Percentiles rank a stretch among this genome's conserved stretches.
phyloP scores from a whole-genome alignment of 176 grass and related monocot species.

The Triticum urartu region DNA sequence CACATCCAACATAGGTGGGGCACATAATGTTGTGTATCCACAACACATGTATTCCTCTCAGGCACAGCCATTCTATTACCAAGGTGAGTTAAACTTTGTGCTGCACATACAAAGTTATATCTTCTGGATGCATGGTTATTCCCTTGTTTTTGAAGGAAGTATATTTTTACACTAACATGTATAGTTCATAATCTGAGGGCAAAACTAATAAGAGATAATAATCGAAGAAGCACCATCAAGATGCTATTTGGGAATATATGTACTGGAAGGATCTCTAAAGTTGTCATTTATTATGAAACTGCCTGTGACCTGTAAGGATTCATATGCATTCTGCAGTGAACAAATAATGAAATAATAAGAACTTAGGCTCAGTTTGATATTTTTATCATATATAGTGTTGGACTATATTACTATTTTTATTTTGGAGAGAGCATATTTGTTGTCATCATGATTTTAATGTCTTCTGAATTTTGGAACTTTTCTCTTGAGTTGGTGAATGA shows the following conservation, averaged over 20 bases:
- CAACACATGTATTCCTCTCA: conserved; percentile 60
- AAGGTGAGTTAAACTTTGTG: conserved; percentile 43
- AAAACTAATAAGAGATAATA: conserved; percentile 3
- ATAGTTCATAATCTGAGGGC: conserved; percentile 1
- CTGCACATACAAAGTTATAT: neutral
- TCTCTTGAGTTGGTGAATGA: conserved; percentile 28
- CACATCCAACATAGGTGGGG: conserved; percentile 38
- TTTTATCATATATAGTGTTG: neutral
- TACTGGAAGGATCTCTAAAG: neutral
- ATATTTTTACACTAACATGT: neutral
- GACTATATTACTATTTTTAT: neutral
- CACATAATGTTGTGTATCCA: conserved; percentile 31
- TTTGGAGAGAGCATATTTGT: conserved; percentile 3
- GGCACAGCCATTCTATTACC: conserved; percentile 64
- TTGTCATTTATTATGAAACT: conserved; percentile 14
- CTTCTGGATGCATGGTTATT: neutral
- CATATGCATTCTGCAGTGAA: neutral
- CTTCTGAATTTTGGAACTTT: conserved; percentile 9
- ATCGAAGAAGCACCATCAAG: neutral
- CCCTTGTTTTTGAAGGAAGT: neutral
- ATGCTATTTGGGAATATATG: neutral
- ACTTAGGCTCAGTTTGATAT: conserved; percentile 12
- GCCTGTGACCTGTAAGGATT: neutral
- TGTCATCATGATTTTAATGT: neutral
- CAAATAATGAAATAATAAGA: neutral